Evolutionary conservation across 768 basidiomycete genomes (phyloP).

Genomic region (Filobasidium wieringae): DNA sequence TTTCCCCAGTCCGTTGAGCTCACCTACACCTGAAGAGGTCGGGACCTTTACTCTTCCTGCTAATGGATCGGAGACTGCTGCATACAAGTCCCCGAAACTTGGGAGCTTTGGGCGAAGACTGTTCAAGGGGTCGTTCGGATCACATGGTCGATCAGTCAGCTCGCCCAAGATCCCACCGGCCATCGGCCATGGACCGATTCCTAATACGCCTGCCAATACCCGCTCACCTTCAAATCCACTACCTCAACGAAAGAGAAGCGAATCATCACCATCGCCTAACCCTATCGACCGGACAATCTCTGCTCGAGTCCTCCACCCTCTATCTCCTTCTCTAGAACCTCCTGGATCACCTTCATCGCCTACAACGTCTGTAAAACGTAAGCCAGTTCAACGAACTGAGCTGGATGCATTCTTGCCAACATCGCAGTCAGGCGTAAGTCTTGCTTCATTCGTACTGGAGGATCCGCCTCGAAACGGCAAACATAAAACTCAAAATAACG

Average conservation of each 20-base stretch:
- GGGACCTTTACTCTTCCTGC: not conserved
- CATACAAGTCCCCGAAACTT: slow-evolving; percentile 1
- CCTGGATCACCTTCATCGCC: not conserved
- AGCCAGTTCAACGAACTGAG: slow-evolving; percentile 3
- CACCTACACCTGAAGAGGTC: not conserved
- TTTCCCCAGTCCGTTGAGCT: not conserved
- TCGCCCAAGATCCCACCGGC: not conserved
- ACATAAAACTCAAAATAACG: no score
- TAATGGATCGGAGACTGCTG: not conserved
- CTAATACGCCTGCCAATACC: not conserved
- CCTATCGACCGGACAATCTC: not conserved
- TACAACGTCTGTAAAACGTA: not conserved
- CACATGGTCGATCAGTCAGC: not conserved
- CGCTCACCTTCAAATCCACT: not conserved
- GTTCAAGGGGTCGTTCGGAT: not conserved
- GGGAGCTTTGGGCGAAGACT: slow-evolving; percentile 2
- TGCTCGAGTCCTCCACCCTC: not conserved
- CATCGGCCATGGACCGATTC: not conserved
- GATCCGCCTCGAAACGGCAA: slow-evolving; percentile 15
- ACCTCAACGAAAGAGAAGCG: not conserved
- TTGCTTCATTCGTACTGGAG: slow-evolving; percentile 28
- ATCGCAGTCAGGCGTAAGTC: slow-evolving; percentile 12
- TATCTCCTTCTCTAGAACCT: slow-evolving; percentile 3
- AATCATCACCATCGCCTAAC: slow-evolving; percentile 1
- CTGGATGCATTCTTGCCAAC: slow-evolving; percentile 5